Percentiles rank a stretch among this genome's conserved stretches.
phyloP scores from a whole-genome alignment of 2,329 filamentous ascomycete genomes.

The Hypoxylon sp. region DNA sequence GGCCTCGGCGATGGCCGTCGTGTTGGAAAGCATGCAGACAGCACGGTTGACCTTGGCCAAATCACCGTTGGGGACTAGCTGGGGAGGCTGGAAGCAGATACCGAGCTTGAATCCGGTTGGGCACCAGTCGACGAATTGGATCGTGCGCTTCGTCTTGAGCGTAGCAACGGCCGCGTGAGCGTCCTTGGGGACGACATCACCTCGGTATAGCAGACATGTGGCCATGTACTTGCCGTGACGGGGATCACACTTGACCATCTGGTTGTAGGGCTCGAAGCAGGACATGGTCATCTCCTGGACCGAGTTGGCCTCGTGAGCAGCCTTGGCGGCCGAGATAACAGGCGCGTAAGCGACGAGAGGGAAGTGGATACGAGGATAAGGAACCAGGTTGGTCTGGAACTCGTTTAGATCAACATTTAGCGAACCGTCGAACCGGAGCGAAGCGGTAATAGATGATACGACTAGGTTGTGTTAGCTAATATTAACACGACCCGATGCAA shows the following conservation, averaged over 20 bases:
- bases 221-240: conserved; percentile 99
- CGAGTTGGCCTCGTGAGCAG: conserved; percentile 90
- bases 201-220: conserved; percentile 96
- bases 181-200: conserved; percentile 97
- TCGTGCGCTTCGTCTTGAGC: conserved; percentile 99
- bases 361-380: conserved; percentile 80
- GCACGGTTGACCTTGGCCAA: conserved; percentile 98
- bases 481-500: conserved; percentile 31
- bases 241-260: conserved; percentile 99
- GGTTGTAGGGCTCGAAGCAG: conserved; percentile 99
- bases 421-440: conserved; percentile 77
- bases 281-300: conserved; percentile 98
- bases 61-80: conserved; percentile 96
- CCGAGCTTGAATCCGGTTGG: conserved; percentile 99
- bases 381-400: conserved; percentile 82
- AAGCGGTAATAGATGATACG: conserved; percentile 86
- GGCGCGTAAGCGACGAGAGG: conserved; percentile 79
- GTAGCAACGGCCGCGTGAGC: conserved; percentile 91
- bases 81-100: conserved; percentile 99
- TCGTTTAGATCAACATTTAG: conserved; percentile 81
- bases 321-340: conserved; percentile 78
- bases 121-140: conserved; percentile 99
- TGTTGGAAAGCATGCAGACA: conserved; percentile 99
- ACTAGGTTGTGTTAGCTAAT: conserved; percentile 61
- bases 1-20: conserved; percentile 96